A percentile compares a stretch with the other conserved stretches of the same genome.
These are phyloP conservation scores for Pontederia paniculata DNA, from an alignment of 176 grass and related monocot species.

Conservation along the genomic window DNA sequence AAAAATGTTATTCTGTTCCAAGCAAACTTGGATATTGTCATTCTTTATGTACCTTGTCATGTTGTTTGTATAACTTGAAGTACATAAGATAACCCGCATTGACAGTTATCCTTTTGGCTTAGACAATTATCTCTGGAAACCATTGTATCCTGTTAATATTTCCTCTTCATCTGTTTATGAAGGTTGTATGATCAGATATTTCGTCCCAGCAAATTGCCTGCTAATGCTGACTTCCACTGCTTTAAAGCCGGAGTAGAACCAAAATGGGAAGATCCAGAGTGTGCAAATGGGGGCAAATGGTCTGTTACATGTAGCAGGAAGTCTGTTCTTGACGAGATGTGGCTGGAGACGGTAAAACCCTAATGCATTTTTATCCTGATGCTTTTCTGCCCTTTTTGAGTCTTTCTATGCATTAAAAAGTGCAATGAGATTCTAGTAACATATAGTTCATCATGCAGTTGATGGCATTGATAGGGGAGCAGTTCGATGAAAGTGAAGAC, in stretches of 20 bases:
- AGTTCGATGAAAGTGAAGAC: constrained; percentile 78
- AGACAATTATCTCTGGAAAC: background rate
- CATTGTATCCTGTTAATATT: background rate
- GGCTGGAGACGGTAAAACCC: constrained; percentile 62
- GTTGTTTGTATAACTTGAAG: too few relatives aligned
- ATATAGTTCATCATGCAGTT: constrained; percentile 31
- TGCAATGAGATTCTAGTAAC: too few relatives aligned
- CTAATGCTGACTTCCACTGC: constrained; percentile 82
- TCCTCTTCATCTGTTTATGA: constrained; percentile 12
- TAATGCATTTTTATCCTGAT: background rate
- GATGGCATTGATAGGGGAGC: constrained; percentile 88
- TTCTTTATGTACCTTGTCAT: too few relatives aligned
- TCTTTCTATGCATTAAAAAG: background rate
- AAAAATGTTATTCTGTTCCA: too few relatives aligned
- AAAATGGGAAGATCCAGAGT: constrained; percentile 98
- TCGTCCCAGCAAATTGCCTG: constrained; percentile 65
- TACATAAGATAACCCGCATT: too few relatives aligned
- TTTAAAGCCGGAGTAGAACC: constrained; percentile 91
- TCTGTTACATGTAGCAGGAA: constrained; percentile 67
- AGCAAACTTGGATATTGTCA: too few relatives aligned
- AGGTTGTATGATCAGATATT: constrained; percentile 93
- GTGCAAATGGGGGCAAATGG: constrained; percentile 98
- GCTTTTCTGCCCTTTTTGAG: too few relatives aligned
- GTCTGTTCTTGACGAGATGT: constrained; percentile 73
- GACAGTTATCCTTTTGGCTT: background rate